These are phyloP conservation scores for Populus hybrid DNA, from an alignment of 441 rosid genomes.

Conservation along the genomic window DNA sequence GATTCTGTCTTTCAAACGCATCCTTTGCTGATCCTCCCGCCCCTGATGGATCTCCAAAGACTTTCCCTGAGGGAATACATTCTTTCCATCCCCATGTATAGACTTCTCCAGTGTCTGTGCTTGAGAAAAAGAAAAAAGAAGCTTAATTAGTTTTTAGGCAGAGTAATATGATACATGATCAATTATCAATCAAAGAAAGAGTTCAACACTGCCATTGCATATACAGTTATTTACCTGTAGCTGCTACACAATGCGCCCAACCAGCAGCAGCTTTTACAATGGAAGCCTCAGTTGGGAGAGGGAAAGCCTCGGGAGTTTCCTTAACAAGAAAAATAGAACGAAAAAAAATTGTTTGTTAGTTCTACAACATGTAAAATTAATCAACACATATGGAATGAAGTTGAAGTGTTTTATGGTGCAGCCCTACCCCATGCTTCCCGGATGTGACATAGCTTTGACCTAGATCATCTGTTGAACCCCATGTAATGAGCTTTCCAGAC, in stretches of 20 bases:
- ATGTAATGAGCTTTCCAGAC: slow-evolving; percentile 88
- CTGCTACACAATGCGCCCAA: slow-evolving; percentile 97
- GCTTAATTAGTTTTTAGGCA: slow-evolving; percentile 7
- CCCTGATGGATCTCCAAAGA: slow-evolving; percentile 50
- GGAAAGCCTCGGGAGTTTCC: slow-evolving; percentile 96
- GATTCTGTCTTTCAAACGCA: slow-evolving; percentile 48
- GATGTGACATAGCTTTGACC: slow-evolving; percentile 97
- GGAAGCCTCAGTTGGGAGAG: slow-evolving; percentile 71
- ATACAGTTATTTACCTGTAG: slow-evolving; percentile 51
- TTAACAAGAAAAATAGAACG: slow-evolving; percentile 20
- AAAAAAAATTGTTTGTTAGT: slow-evolving; percentile 12
- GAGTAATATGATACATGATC: background rate
- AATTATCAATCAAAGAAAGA: background rate
- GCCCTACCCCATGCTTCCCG: slow-evolving; percentile 94
- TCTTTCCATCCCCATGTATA: slow-evolving; percentile 99
- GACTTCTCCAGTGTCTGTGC: slow-evolving; percentile 65
- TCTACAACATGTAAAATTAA: background rate
- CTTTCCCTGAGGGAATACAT: slow-evolving; percentile 89
- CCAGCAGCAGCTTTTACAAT: slow-evolving; percentile 87
- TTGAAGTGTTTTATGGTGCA: slow-evolving; percentile 9
- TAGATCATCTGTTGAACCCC: slow-evolving; percentile 98
- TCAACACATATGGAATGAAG: slow-evolving; percentile 16
- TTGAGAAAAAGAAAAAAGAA: slow-evolving; percentile 3
- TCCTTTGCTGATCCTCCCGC: slow-evolving; percentile 44
- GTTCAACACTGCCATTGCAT: background rate